Evolutionary conservation across 2,329 filamentous ascomycete genomes (phyloP).

Genomic region (Penicillium sp.): DNA sequence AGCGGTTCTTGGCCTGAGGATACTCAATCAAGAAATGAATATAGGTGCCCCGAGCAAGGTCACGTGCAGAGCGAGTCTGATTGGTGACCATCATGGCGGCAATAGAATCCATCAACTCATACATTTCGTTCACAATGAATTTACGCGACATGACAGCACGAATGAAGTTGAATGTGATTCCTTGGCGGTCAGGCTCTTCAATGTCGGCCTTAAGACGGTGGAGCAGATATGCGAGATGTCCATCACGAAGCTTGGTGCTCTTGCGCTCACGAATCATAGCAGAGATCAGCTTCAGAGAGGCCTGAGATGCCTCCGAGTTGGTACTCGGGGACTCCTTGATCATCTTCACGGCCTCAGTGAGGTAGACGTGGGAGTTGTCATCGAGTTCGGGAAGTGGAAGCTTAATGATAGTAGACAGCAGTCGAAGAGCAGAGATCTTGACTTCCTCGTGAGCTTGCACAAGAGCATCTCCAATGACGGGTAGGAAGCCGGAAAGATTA

Average conservation of each 20-base stretch:
- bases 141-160: constrained; percentile 84
- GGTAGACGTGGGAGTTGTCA: constrained; percentile 74
- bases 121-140: constrained; percentile 83
- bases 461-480: constrained; percentile 84
- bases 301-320: constrained; percentile 81
- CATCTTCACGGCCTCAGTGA: constrained; percentile 80
- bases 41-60: constrained; percentile 85
- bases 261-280: constrained; percentile 81
- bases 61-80: constrained; percentile 83
- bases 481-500: constrained; percentile 84
- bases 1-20: constrained; percentile 85
- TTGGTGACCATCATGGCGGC: constrained; percentile 95
- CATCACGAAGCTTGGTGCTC: constrained; percentile 76
- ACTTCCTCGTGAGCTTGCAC: constrained; percentile 88
- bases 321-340: constrained; percentile 78
- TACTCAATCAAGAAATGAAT: constrained; percentile 95
- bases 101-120: constrained; percentile 88
- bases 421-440: constrained; percentile 81
- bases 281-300: constrained; percentile 84
- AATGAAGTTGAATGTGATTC: constrained; percentile 92
- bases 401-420: constrained; percentile 84
- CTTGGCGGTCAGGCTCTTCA: constrained; percentile 88
- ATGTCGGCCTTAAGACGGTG: constrained; percentile 83
- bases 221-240: constrained; percentile 80
- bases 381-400: constrained; percentile 75